Conservation (phyloP, 345 rosid species). For the Linum tenue region DNA sequence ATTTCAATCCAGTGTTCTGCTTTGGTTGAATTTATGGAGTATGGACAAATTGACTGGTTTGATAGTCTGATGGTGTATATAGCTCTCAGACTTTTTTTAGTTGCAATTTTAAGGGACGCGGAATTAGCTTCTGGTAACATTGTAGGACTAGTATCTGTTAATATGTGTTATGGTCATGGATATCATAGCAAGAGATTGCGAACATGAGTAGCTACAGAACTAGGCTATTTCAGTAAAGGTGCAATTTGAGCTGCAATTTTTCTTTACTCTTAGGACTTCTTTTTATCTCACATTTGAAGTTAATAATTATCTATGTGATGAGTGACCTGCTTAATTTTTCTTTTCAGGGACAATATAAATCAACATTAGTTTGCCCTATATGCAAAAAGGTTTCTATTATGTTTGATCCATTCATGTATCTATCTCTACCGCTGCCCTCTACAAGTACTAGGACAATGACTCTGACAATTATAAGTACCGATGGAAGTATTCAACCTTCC, state of each 20-base stretch:
- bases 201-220: no score
- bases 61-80: not conserved
- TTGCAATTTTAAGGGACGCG: no score
- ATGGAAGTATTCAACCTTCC: slow-evolving; percentile 53
- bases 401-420: slow-evolving; percentile 96
- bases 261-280: not conserved
- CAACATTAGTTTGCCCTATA: slow-evolving; percentile 91
- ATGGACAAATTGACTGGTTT: not conserved
- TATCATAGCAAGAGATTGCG: not conserved
- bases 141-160: not conserved
- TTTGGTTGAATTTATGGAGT: not conserved
- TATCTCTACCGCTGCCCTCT: slow-evolving; percentile 90
- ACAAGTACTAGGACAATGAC: slow-evolving; percentile 79
- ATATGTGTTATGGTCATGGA: not conserved
- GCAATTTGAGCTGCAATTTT: no score
- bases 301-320: not conserved
- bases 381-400: slow-evolving; percentile 87
- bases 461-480: slow-evolving; percentile 64
- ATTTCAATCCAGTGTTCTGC: not conserved
- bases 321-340: slow-evolving; percentile 7
- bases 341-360: slow-evolving; percentile 92
- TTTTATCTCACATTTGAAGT: not conserved
- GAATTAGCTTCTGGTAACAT: no score
- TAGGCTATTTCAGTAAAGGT: no score
- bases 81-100: no score